Conservation (phyloP, 2,329 filamentous ascomycete genomes). For the Ceratocystis colombiana region DNA sequence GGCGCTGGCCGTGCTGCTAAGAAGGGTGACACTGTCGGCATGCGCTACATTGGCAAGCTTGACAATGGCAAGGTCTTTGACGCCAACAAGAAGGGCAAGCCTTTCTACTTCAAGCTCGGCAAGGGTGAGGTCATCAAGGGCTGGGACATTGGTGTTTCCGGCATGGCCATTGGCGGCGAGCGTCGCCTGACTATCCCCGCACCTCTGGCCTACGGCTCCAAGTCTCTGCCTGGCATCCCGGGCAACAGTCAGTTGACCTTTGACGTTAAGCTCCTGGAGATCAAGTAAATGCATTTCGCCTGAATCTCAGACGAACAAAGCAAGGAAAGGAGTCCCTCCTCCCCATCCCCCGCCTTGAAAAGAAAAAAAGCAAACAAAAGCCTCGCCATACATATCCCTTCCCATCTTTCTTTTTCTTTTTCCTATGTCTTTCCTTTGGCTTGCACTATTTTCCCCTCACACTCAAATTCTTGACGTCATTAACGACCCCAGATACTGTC, state of each 20-base stretch:
- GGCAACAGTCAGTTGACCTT: slow-evolving; percentile 85
- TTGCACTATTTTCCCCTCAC: background rate
- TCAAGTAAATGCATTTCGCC: slow-evolving; percentile 50
- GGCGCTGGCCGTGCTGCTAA: slow-evolving; percentile 78
- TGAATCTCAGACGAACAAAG: background rate
- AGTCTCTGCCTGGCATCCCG: slow-evolving; percentile 73
- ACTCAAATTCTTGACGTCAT: slow-evolving; percentile 19
- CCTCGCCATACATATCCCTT: background rate
- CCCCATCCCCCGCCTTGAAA: background rate
- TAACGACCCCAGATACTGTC: slow-evolving; percentile 20
- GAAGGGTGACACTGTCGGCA: slow-evolving; percentile 79
- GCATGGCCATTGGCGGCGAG: slow-evolving; percentile 90
- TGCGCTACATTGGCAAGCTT: slow-evolving; percentile 98
- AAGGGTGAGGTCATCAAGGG: slow-evolving; percentile 96
- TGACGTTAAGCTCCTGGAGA: slow-evolving; percentile 76
- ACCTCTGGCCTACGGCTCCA: slow-evolving; percentile 79
- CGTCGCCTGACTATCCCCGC: slow-evolving; percentile 84
- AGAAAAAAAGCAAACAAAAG: slow-evolving; percentile 6
- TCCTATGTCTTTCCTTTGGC: background rate
- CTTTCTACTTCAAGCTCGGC: slow-evolving; percentile 91
- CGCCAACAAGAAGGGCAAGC: slow-evolving; percentile 98
- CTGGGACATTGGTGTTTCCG: slow-evolving; percentile 88
- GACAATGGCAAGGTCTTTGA: slow-evolving; percentile 92
- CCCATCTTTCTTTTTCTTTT: background rate
- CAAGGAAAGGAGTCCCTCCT: background rate